These are phyloP conservation scores for Linanthus parryae DNA, from an alignment of 148 eudicot genomes.

Conservation along the genomic window DNA sequence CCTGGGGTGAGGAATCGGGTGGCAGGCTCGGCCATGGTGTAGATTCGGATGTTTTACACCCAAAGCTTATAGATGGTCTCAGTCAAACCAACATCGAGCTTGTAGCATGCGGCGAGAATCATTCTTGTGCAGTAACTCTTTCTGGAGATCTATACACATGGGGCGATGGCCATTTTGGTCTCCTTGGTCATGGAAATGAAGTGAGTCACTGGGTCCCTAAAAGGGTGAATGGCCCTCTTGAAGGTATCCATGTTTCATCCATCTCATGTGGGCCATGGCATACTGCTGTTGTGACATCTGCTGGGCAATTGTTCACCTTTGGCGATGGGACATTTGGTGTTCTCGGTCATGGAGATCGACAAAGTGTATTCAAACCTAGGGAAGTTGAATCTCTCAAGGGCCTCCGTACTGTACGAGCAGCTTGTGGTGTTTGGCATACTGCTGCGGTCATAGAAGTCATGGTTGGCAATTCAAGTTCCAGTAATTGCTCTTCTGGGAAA, in stretches of 20 bases:
- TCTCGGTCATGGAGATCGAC: constrained; percentile 89
- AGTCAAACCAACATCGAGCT: constrained; percentile 84
- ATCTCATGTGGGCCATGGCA: constrained; percentile 99
- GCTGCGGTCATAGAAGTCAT: constrained; percentile 99
- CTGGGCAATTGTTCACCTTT: constrained; percentile 92
- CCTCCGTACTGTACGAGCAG: constrained; percentile 81
- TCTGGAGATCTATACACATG: constrained; percentile 96
- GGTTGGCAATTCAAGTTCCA: constrained; percentile 88
- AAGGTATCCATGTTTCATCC: constrained; percentile 90
- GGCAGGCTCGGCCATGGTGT: constrained; percentile 99
- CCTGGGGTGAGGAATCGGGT: constrained; percentile 93
- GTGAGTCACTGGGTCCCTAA: constrained; percentile 95
- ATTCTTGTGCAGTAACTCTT: constrained; percentile 92
- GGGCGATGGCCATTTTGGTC: constrained; percentile 92
- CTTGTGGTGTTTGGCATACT: constrained; percentile 99
- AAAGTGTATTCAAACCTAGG: constrained; percentile 69
- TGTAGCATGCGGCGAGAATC: constrained; percentile 93
- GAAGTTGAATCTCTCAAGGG: constrained; percentile 97
- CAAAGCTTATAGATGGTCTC: constrained; percentile 86
- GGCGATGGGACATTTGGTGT: constrained; percentile 98
- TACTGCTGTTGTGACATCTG: constrained; percentile 94
- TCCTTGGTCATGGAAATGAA: constrained; percentile 92
- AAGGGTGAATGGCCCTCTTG: constrained; percentile 85
- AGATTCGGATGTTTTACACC: constrained; percentile 83
- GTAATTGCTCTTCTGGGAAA: constrained; percentile 94